A percentile compares a stretch with the other conserved stretches of the same genome.
Conservation (phyloP, 306 rosid genomes). For the Hippophae tibetana region DNA sequence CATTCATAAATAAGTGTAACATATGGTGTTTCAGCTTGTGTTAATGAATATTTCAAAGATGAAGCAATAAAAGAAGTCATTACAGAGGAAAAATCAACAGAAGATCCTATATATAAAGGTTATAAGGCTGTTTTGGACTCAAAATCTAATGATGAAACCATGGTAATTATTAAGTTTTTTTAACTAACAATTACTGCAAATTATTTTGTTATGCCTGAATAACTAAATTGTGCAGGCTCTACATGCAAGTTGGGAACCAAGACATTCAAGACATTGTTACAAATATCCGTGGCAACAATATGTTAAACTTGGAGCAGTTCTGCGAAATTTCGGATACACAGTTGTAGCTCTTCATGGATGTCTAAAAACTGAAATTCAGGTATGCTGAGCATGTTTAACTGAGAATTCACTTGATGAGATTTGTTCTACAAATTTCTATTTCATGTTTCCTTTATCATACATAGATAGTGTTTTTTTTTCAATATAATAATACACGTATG, state of each 20-base stretch:
- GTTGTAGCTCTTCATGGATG: conserved; percentile 92
- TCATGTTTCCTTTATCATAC: too few relatives aligned
- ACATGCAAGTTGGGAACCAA: conserved; percentile 96
- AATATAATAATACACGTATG: too few relatives aligned
- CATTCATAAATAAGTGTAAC: not conserved
- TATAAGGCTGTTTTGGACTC: conserved; percentile 89
- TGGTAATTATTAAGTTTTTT: conserved; percentile 33
- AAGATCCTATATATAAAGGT: conserved; percentile 65
- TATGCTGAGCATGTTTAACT: conserved; percentile 1
- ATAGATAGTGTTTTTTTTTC: too few relatives aligned
- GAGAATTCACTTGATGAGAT: not conserved
- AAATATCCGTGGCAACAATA: conserved; percentile 85
- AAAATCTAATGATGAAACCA: conserved; percentile 71
- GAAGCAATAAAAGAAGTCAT: conserved; percentile 29
- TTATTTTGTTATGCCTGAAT: not conserved
- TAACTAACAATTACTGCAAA: not conserved
- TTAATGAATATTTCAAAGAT: conserved; percentile 59
- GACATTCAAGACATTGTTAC: conserved; percentile 75
- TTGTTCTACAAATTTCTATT: too few relatives aligned
- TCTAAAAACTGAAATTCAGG: conserved; percentile 85
- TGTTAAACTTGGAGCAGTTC: conserved; percentile 78
- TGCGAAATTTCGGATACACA: conserved; percentile 88
- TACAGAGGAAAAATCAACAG: conserved; percentile 16
- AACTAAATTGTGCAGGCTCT: conserved; percentile 49
- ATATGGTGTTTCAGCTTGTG: conserved; percentile 54